A percentile compares a stretch with the other conserved stretches of the same genome.
Evolutionary conservation across 805 yeast genomes (phyloP).

Genomic region (Scheffersomyces spartinae): DNA sequence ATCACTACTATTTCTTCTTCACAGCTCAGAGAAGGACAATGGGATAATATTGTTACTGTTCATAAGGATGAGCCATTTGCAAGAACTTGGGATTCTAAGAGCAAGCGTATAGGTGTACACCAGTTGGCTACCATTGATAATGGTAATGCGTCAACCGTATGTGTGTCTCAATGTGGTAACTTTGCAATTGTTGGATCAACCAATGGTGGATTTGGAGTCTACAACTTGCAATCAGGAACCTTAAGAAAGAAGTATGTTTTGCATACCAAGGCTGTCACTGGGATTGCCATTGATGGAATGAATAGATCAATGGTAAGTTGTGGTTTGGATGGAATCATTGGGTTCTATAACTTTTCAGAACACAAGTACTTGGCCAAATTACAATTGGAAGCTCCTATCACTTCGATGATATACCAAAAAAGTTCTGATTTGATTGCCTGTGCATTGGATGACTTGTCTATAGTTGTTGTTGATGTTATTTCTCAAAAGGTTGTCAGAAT

Average conservation of each 20-base stretch:
- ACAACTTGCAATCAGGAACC: conserved; percentile 86
- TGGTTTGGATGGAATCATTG: conserved; percentile 83
- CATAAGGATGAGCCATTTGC: conserved; percentile 79
- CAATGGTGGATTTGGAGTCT: conserved; percentile 72
- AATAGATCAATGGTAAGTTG: conserved; percentile 77
- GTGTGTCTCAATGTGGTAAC: conserved; percentile 88
- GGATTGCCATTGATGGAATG: conserved; percentile 82
- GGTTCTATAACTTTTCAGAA: conserved; percentile 74
- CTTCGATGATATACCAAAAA: conserved; percentile 65
- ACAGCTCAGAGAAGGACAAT: conserved; percentile 68
- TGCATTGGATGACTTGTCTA: conserved; percentile 75
- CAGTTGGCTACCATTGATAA: conserved; percentile 64
- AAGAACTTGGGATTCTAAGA: conserved; percentile 79
- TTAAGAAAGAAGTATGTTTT: conserved; percentile 56
- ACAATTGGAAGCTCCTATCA: conserved; percentile 64
- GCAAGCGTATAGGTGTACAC: conserved; percentile 71
- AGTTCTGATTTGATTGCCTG: conserved; percentile 78
- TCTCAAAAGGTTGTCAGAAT: conserved; percentile 80
- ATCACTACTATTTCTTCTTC: conserved; percentile 60
- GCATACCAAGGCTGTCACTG: conserved; percentile 77
- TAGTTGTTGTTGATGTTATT: conserved; percentile 70
- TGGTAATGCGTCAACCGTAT: conserved; percentile 62
- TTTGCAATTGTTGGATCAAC: conserved; percentile 88
- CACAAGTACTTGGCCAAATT: conserved; percentile 58
- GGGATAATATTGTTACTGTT: conserved; percentile 89